A percentile compares a stretch with the other conserved stretches of the same genome.
phyloP scores from a whole-genome alignment of 2,329 filamentous ascomycete species.

The Pseudogymnoascus sp. region DNA sequence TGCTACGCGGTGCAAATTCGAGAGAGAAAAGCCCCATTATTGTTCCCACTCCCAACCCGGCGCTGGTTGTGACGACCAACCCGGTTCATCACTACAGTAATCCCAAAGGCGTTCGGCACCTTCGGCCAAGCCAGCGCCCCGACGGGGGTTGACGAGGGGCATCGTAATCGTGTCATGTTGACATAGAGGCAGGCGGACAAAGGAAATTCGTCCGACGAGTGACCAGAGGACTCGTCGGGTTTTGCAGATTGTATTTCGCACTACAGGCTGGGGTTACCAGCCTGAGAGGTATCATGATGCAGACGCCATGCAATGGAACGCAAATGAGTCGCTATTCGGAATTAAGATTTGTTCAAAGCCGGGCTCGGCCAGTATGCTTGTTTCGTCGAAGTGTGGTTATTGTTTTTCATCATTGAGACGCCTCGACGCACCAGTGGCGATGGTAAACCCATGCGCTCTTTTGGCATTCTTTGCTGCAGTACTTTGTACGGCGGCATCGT shows the following conservation, averaged over 20 bases:
- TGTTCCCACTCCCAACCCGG: neutral
- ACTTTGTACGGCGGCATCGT: conserved; percentile 91
- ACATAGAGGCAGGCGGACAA: conserved; percentile 7
- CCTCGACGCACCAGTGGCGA: conserved; percentile 91
- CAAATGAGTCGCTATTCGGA: conserved; percentile 8
- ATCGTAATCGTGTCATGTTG: conserved; percentile 2
- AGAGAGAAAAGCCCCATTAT: neutral
- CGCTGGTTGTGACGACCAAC: neutral
- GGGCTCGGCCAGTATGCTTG: conserved; percentile 7
- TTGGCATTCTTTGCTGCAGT: conserved; percentile 99
- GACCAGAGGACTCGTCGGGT: conserved; percentile 22
- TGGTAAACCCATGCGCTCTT: conserved; percentile 99
- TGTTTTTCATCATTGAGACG: conserved; percentile 30
- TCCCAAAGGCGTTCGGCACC: neutral
- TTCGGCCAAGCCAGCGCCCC: neutral
- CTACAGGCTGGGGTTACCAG: conserved; percentile 29
- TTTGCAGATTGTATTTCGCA: conserved; percentile 8
- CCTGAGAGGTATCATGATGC: conserved; percentile 34
- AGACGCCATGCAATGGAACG: conserved; percentile 26
- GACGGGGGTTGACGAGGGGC: neutral
- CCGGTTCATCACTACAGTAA: neutral
- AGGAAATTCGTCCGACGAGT: conserved; percentile 5
- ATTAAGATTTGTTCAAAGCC: conserved; percentile 9
- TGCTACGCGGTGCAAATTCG: conserved; percentile 1
- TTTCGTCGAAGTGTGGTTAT: neutral